phyloP scores from a whole-genome alignment of 2,329 filamentous ascomycete species.

The Colletotrichum sp. region DNA sequence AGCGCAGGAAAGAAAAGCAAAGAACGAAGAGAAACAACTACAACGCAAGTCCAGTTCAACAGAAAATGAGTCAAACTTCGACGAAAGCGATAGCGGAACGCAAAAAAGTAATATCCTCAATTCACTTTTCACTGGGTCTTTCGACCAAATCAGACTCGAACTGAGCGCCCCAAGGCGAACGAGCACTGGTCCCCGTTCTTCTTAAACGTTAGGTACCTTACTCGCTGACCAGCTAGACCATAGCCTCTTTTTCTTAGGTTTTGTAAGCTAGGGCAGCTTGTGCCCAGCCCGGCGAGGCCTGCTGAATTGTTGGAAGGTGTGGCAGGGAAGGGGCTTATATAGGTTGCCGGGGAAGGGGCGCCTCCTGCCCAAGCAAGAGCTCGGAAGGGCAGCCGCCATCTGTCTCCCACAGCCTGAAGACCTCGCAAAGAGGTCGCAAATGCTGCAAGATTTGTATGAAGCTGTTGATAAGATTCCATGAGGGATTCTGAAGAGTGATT shows the following conservation, averaged over 20 bases:
- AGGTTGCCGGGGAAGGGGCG: background rate
- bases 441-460: background rate
- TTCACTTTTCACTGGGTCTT: background rate
- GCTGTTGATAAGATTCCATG: background rate
- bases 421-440: background rate
- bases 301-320: background rate
- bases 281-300: background rate
- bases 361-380: background rate
- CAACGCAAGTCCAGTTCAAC: background rate
- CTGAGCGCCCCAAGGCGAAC: background rate
- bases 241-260: background rate
- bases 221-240: background rate
- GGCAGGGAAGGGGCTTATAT: background rate
- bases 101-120: background rate
- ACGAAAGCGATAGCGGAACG: background rate
- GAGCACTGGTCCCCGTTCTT: background rate
- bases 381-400: background rate
- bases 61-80: background rate
- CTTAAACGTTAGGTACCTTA: background rate
- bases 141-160: background rate
- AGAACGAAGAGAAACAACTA: background rate
- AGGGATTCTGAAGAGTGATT: background rate
- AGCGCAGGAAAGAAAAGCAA: background rate
- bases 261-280: background rate
- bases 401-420: background rate